Base-by-base conservation (phyloP, 2,329 filamentous ascomycete genomes). In the Phialophora tarda region DNA sequence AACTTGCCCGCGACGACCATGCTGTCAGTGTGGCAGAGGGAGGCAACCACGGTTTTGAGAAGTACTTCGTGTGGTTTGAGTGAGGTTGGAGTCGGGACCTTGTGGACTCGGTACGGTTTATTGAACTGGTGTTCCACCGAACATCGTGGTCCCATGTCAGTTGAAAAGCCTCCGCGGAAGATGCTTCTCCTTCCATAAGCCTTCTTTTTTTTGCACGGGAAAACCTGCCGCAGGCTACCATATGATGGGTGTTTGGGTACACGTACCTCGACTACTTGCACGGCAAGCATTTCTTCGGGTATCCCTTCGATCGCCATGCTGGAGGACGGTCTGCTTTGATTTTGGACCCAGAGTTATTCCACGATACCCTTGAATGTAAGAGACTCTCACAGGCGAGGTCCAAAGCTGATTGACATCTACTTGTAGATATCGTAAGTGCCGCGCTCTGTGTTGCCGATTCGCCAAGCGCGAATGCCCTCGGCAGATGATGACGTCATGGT, bases 21-120 rank as follows among this genome's bases (percentile, higher is more conserved):
- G 67, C 76, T 75, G 76, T 89, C 86, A 0, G 87, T 88, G 77
- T 89, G 86, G 77, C 86, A 89, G 72, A 87, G 82, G 0, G 84
- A 86, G 10, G 84, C 86, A 17, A 85, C 85, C 62, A 84, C 85
- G 59, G 87, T 78, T 74, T 86, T 86, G 72, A 89, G 79, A 41
- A 88, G 81, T n/a, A 89, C 77, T 69, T 88, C 86, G 69, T 84
- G 72, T 0, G 82, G 79, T 4, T 76, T 74, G 17, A 87, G 81
- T 17, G 75, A 63, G 8, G 75, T 74, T 6, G 85, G 85, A 0
- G 83, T 80, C 12, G 81, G 78, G 34, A 88, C 74, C 17, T 78
- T 75, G 71, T 81, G 80, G 65, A 88, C 77, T 59, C 81, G 72
- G 75, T 89, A 88, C 5, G 85, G 85, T 68, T 82, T 78, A 69